Evolutionary conservation across 805 yeast species (phyloP), one percentile per base, ranked within the genome.

Genomic region (Candida sithepensis): DNA sequence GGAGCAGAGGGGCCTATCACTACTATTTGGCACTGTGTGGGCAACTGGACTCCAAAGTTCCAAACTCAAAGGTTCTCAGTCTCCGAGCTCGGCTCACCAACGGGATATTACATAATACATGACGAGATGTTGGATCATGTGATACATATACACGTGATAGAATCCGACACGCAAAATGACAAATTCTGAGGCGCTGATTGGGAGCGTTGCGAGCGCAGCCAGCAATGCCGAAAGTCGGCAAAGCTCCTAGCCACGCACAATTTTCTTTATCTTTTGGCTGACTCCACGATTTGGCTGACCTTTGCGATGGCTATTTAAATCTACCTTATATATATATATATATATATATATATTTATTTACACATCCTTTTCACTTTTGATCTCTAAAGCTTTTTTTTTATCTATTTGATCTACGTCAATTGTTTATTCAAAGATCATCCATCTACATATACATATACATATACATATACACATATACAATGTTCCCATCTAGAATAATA

Each of bases 401-500:
- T 30, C 13, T 30, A 9, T 7, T 30, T 5, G 16, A 30, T 12
- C 13, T 30, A 9, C 14, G 14, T 12, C 34, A 20, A 6, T 20
- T 37, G 23, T 20, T 12, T 14, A 7, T 9, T 20, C 23, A 19
- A 3, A 37, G 4, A 37, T 12, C 19, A 2, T 20, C 19, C 14
- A 30, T 12, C 16, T 10, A 12, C 19, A 6, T 13, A 18, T 12
- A 37, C n/a, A 10, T 8, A 13, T 24, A 24, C 28, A 24, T 24
- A 24, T 10, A 43, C 13, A 38, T n/a, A 10, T 8, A 13, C 10
- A 24, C 28, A 24, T 24, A 24, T 10, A 43, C 13, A 38, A 43
- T 44, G 46, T 44, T 44, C 18, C 16, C 46, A 32, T 38, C 26
- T 20, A 39, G 46, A 44, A 4, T 38, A 12, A 28, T 43, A 43